phyloP scores from a whole-genome alignment of 2,329 filamentous ascomycete species.

The Apiospora pterosperma region DNA sequence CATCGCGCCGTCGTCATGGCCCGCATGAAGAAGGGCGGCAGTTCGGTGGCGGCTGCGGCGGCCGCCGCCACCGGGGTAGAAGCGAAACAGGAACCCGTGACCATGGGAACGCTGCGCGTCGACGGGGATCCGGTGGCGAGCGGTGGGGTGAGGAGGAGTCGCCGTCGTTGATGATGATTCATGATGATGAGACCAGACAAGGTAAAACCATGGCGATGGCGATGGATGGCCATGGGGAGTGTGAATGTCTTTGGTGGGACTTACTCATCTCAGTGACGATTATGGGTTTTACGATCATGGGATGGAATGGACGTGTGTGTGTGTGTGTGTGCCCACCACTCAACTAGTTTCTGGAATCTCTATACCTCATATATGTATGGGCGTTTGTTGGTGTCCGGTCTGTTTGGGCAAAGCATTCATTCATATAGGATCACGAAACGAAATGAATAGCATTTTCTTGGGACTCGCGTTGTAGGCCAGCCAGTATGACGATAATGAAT shows the following conservation, averaged over 20 bases:
- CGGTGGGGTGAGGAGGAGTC: neutral
- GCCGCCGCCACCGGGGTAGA: neutral
- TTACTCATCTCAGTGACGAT: too few relatives aligned
- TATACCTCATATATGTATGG: neutral
- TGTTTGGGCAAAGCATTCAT: too few relatives aligned
- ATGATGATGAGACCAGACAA: neutral
- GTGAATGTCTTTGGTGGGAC: too few relatives aligned
- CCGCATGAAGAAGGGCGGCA: conserved; percentile 13
- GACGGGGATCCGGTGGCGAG: neutral
- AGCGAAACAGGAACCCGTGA: neutral
- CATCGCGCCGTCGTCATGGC: conserved; percentile 22
- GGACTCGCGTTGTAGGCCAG: neutral
- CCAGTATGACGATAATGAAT: neutral
- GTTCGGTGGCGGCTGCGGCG: neutral
- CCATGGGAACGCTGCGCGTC: neutral
- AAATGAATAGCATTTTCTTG: neutral
- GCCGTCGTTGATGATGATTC: neutral
- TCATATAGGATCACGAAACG: neutral
- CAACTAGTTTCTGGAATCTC: neutral
- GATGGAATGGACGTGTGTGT: neutral
- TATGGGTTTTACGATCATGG: neutral
- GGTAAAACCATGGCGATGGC: neutral
- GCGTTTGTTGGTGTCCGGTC: neutral
- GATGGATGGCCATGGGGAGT: neutral
- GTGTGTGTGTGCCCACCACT: neutral